A percentile compares a stretch with the other conserved stretches of the same genome.
Evolutionary conservation across 2,329 filamentous ascomycete genomes (phyloP).

Genomic region (Verticillium tricorpus): DNA sequence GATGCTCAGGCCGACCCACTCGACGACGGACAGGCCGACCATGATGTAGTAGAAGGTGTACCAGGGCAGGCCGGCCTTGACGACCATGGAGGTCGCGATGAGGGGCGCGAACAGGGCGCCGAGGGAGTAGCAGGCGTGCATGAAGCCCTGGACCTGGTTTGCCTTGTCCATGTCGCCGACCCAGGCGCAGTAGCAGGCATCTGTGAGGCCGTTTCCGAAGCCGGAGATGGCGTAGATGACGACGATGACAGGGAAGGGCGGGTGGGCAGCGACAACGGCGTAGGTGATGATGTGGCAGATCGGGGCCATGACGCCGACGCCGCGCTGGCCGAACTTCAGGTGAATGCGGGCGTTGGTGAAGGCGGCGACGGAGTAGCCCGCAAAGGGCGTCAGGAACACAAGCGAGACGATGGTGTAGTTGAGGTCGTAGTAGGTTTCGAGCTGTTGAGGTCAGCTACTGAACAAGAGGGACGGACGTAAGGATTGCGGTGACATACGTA

Average conservation of each 20-base stretch:
- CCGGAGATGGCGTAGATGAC: constrained; percentile 59
- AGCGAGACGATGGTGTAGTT: constrained; percentile 58
- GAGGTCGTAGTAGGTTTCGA: constrained; percentile 57
- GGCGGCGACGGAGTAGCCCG: constrained; percentile 58
- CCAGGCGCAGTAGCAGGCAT: constrained; percentile 46
- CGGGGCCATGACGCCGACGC: constrained; percentile 59
- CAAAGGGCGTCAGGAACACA: constrained; percentile 59
- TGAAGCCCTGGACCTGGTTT: constrained; percentile 61
- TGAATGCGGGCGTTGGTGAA: constrained; percentile 59
- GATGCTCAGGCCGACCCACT: constrained; percentile 43
- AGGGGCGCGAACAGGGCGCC: constrained; percentile 61
- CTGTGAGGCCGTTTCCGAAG: constrained; percentile 62
- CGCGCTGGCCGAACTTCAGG: constrained; percentile 57
- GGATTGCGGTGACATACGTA: constrained; percentile 21
- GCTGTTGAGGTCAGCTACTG: constrained; percentile 24
- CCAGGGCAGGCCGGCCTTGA: constrained; percentile 55
- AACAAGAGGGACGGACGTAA: background rate
- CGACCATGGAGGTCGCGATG: constrained; percentile 64
- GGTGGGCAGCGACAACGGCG: constrained; percentile 40
- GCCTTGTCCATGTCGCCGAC: constrained; percentile 62
- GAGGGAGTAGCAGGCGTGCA: constrained; percentile 62
- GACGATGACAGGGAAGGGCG: constrained; percentile 58
- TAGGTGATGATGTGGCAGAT: constrained; percentile 59
- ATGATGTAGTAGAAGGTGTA: constrained; percentile 69
- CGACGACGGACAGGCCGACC: constrained; percentile 51